Evolutionary conservation across 345 rosid species (phyloP), one percentile per base, ranked within the genome.

Genomic region (Erucastrum elatum): DNA sequence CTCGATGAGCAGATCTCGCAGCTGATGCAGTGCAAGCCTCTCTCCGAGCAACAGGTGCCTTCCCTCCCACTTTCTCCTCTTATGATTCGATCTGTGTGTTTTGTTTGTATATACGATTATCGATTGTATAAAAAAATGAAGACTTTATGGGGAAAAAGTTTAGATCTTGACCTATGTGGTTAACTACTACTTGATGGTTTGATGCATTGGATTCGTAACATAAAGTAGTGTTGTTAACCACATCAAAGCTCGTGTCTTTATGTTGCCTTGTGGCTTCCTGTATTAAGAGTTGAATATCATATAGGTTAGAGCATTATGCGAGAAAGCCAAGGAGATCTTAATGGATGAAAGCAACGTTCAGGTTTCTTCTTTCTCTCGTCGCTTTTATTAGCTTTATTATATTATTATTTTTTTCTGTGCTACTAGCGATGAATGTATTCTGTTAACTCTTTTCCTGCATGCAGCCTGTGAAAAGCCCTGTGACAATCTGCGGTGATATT

Each of bases 301-400:
- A 13, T 81, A 91, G 99, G 98, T 95, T 71, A 90, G 90, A 84
- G 84, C 78, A 53, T 84, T 95, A 76, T 95, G 98, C 17, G 97
- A 95, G 78, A 95, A 93, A 83, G 96, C 98, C 30, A 95, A 91
- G 85, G 98, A 95, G 90, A 88, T 89, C 82, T 81, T 95, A 77
- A 93, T 95, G 98, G 88, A 89, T 68, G 99, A 95, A 85, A 95
- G 97, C 94, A 95, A 91, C 68, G 99, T 96, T 82, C 99, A 96
- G 99, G 99, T 93, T 41, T 27, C 35, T 75, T 56, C 63, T 76
- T 60, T 49, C 25, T 12, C 1, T 44, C 15, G 15, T 1, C 34
- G 16, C 61, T 59, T 67, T 70, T 55, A 72, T 34, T 21, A 21
- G 21, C 21, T 21, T 1, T 21, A 61, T 44, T 46, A 15, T 60